Conservation (phyloP, 805 yeast genomes). For the Debaryomyces prosopidis region DNA sequence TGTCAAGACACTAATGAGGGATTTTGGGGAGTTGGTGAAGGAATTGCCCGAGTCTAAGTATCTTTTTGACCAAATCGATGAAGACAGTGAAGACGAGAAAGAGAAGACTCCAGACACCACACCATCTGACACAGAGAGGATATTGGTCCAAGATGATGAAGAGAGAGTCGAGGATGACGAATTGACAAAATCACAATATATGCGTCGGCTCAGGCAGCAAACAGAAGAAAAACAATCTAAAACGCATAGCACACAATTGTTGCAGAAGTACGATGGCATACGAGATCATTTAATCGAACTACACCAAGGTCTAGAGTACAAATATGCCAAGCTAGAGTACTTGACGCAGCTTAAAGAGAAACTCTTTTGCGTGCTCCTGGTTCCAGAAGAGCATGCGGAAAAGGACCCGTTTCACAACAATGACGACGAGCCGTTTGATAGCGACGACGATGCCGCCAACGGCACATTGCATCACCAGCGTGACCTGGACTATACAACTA, state of each 20-base stretch:
- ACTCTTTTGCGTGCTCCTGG: constrained; percentile 3
- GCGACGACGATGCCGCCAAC: constrained; percentile 19
- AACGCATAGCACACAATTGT: background rate
- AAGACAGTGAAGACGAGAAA: constrained; percentile 6
- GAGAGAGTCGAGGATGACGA: constrained; percentile 10
- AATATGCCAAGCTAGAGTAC: constrained; percentile 30
- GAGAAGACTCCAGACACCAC: constrained; percentile 4
- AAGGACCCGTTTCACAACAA: background rate
- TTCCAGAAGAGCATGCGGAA: constrained; percentile 2
- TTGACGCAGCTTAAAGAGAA: constrained; percentile 12
- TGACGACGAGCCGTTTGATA: constrained; percentile 11
- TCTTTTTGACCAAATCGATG: constrained; percentile 15
- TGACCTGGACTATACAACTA: background rate
- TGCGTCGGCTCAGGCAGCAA: background rate
- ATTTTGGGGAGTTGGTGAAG: constrained; percentile 23
- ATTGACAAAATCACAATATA: background rate
- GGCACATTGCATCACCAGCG: background rate
- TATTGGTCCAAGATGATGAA: constrained; percentile 21
- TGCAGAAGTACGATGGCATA: constrained; percentile 20
- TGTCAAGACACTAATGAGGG: constrained; percentile 12
- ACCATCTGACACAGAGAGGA: constrained; percentile 7
- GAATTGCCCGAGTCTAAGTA: constrained; percentile 37
- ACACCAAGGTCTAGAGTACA: constrained; percentile 22
- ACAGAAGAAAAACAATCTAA: constrained; percentile 2
- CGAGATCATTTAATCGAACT: constrained; percentile 16